Evolutionary conservation across 2,329 filamentous ascomycete species (phyloP), one percentile per base, ranked within the genome.

Genomic region (Cladosporium sp.): DNA sequence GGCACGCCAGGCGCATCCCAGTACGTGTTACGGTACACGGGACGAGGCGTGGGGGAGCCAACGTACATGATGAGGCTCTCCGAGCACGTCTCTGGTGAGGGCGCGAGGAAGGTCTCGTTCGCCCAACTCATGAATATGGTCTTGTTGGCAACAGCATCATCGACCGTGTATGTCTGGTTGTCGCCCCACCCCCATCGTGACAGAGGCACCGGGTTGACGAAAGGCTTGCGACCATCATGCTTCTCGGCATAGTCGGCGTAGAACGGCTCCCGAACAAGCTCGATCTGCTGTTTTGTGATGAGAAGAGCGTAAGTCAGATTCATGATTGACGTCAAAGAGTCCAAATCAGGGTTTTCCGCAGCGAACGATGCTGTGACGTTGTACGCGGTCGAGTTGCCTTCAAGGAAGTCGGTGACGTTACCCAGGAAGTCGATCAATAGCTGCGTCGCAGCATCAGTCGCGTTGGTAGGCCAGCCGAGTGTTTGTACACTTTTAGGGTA

Each of bases 41-140:
- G 74, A 26, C 67, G 78, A 69, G 71, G 83, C 65, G 68, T 46
- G 1, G 56, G 70, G 46, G 72, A 78, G 23, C 79, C 81, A 0
- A 81, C 74, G 66, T 86, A 86, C 12, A 87, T 72, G 23, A 85
- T 67, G 0, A 87, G 66, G 23, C 77, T 80, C 4, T 82, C 78
- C 3, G 82, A 84, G 73, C 85, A 87, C 0, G 80, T 80, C 40
- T 79, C 64, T 0, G 72, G 49, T 16, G 80, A 78, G 0, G 79
- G 72, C 0, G 77, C 70, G 23, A 86, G 76, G 6, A 86, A 77
- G 5, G 80, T 75, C 31, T 68, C 73, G 59, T 81, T 81, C 70
- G 84, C 83, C 82, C 82, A 85, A 7, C 74, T 68, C 63, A 77
- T 76, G 67, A 84, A 84, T 1, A 76, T 69, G 0, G 83, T 84